A percentile compares a stretch with the other conserved stretches of the same genome.
Evolutionary conservation across 331 rosid genomes (phyloP).

Genomic region (Acacia concinna): DNA sequence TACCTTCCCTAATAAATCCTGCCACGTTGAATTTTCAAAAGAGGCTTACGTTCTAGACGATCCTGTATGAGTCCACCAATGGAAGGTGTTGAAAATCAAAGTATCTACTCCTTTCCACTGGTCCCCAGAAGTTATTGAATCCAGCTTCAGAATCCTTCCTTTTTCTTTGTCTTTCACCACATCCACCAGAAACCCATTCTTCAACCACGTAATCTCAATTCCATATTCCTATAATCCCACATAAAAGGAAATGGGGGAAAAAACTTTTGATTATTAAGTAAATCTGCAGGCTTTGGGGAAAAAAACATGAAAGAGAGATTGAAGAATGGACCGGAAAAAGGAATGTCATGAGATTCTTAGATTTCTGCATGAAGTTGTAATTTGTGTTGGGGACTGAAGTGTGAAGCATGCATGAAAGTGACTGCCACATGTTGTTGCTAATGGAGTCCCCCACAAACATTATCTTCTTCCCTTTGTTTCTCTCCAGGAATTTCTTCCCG

Average conservation of each 20-base stretch:
- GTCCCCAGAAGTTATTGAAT: constrained; percentile 43
- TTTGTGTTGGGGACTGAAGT: constrained; percentile 50
- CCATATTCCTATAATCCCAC: constrained; percentile 48
- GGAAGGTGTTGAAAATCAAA: constrained; percentile 70
- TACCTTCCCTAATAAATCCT: background rate
- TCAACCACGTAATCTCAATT: constrained; percentile 51
- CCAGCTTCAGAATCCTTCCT: constrained; percentile 60
- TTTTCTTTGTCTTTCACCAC: constrained; percentile 33
- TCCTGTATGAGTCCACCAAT: constrained; percentile 75
- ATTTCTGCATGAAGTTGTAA: constrained; percentile 28
- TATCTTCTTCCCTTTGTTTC: constrained; percentile 59
- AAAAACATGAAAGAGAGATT: background rate
- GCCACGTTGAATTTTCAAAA: background rate
- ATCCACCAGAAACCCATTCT: constrained; percentile 76
- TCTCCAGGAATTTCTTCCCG: constrained; percentile 60
- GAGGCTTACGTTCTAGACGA: constrained; percentile 35
- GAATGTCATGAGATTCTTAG: constrained; percentile 37
- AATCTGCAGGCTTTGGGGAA: background rate
- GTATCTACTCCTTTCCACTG: constrained; percentile 58
- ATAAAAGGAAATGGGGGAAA: background rate
- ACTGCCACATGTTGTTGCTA: constrained; percentile 82
- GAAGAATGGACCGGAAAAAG: constrained; percentile 42
- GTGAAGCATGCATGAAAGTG: constrained; percentile 69
- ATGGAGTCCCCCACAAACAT: constrained; percentile 76
- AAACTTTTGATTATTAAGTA: background rate